Conservation (phyloP, 139 green algal genomes). For the Ettlia oleoabundans region DNA sequence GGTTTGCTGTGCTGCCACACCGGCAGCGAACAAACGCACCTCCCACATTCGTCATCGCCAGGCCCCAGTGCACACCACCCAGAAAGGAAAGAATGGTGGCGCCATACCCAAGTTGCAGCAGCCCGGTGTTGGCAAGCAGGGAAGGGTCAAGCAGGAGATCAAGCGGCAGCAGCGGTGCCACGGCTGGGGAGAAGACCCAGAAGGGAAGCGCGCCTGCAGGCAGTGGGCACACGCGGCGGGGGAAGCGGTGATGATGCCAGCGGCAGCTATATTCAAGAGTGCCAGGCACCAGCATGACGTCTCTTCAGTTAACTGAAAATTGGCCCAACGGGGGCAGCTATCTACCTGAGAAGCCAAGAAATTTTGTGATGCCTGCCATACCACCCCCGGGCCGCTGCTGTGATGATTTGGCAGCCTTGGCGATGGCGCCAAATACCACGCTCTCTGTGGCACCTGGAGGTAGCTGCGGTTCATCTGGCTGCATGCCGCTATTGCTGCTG, state of each 20-base stretch:
- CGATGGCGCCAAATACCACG: conserved; percentile 14
- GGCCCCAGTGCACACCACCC: conserved; percentile 92
- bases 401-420: background rate
- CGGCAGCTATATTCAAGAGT: background rate
- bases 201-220: conserved; percentile 79
- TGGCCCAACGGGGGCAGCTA: background rate
- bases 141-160: conserved; percentile 47
- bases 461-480: too few species aligned
- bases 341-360: conserved; percentile 46
- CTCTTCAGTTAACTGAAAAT: too few species aligned
- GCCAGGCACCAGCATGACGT: too few species aligned
- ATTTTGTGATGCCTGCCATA: conserved; percentile 28
- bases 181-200: conserved; percentile 65
- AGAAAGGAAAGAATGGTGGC: conserved; percentile 88
- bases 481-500: background rate
- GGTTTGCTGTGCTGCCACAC: too few species aligned
- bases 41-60: conserved; percentile 70
- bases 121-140: conserved; percentile 43
- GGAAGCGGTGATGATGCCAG: too few species aligned
- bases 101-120: conserved; percentile 78
- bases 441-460: background rate
- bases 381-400: background rate
- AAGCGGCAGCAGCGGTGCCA: conserved; percentile 53
- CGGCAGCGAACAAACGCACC: conserved; percentile 35
- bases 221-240: too few species aligned